phyloP scores from a whole-genome alignment of 805 yeast genomes.

The Lipomyces kockii region DNA sequence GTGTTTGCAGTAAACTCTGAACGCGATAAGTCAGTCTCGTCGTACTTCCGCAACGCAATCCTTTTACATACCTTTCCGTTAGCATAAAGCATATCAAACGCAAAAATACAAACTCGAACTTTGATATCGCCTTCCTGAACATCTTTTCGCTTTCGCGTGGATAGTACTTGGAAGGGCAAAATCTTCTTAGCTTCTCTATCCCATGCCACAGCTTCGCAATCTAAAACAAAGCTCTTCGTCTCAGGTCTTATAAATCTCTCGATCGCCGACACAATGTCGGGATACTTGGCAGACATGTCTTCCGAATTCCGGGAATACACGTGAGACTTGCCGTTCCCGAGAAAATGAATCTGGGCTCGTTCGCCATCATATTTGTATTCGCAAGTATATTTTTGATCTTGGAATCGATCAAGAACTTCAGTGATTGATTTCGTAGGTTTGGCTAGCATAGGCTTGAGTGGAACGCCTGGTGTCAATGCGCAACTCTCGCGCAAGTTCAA shows the following conservation, averaged over 20 bases:
- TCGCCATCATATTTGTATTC: slow-evolving; percentile 98
- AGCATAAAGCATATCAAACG: slow-evolving; percentile 79
- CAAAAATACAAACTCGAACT: slow-evolving; percentile 90
- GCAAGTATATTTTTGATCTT: slow-evolving; percentile 75
- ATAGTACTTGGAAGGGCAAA: slow-evolving; percentile 88
- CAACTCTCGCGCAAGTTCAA: slow-evolving; percentile 67
- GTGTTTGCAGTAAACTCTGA: slow-evolving; percentile 56
- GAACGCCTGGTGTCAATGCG: slow-evolving; percentile 86
- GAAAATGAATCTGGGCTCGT: slow-evolving; percentile 88
- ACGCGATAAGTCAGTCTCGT: not conserved
- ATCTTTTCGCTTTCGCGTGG: slow-evolving; percentile 92
- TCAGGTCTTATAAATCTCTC: slow-evolving; percentile 56
- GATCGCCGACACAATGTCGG: slow-evolving; percentile 77
- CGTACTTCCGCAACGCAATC: not conserved
- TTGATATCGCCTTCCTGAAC: slow-evolving; percentile 86
- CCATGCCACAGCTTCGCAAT: slow-evolving; percentile 99
- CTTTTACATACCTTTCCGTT: slow-evolving; percentile 56
- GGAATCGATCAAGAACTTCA: slow-evolving; percentile 87
- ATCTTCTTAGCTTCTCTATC: slow-evolving; percentile 77
- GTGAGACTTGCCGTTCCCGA: slow-evolving; percentile 62
- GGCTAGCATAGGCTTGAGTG: slow-evolving; percentile 96
- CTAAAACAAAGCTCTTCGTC: slow-evolving; percentile 71
- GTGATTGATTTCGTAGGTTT: slow-evolving; percentile 93
- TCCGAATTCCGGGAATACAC: slow-evolving; percentile 95
- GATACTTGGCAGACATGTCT: slow-evolving; percentile 95